Evolutionary conservation across 106 monocot genomes (phyloP), one percentile per base, ranked within the genome.

Genomic region (Narthecium ossifragum): DNA sequence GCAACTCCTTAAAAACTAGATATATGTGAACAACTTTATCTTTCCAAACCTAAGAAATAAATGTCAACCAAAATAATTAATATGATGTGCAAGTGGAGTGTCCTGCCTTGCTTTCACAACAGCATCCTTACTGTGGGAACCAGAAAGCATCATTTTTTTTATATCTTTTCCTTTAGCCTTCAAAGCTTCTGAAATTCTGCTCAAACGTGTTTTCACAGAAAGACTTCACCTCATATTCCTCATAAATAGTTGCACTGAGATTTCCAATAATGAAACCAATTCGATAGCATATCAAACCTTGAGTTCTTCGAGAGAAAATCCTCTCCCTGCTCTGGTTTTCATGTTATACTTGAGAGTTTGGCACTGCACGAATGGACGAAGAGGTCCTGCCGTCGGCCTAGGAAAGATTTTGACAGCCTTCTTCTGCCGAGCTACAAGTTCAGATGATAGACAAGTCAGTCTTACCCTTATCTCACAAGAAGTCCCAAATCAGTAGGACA

Each of bases 391-490:
- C 24, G 85, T 85, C 27, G 85, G 85, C 2, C 85, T 55, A 21
- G 85, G 85, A 45, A 85, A 80, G 20, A 85, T 71, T 39, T 80
- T 74, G 18, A 77, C 76, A 32, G 80, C 85, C 39, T 85, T 80
- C 70, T 85, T 85, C 45, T 74, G 85, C 48, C 80, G 32, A 17
- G 80, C 85, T 80, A 70, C 36, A 73, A 17, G 23, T n/a, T 28
- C 23, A 31, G 53, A 17, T 18, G 18, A 43, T 17, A 43, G 43
- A 13, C 18, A 43, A 43, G 43, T n/a, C n/a, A n/a, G n/a, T n/a
- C n/a, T n/a, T n/a, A n/a, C 43, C 6, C 52, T 34, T 11, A 63
- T 33, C 25, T n/a, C 1, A 22, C 11, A 31, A 30, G 14, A 11
- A n/a, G n/a, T 18, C 5, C 23, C 0, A 37, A 6, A 58, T n/a